These are phyloP conservation scores for Endogone sp. DNA, from an alignment of 192 early-diverging fungal genomes.

Conservation along the genomic window DNA sequence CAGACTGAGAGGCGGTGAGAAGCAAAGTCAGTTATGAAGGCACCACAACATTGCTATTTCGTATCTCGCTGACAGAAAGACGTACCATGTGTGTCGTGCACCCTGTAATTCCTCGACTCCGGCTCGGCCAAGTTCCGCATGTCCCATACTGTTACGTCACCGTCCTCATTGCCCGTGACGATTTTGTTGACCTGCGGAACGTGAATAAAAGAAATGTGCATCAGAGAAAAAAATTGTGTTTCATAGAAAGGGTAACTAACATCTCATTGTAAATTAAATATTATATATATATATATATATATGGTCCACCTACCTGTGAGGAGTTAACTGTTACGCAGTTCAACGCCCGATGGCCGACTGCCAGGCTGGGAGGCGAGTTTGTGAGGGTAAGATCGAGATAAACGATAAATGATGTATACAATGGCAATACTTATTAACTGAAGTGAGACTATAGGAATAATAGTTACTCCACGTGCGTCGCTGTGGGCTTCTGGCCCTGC, in stretches of 20 bases:
- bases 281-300: background rate
- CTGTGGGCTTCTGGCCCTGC: background rate
- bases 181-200: conserved; percentile 5
- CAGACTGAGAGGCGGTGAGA: background rate
- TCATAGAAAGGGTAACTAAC: too few species aligned
- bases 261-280: too few species aligned
- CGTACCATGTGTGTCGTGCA: background rate
- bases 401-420: background rate
- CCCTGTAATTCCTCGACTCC: background rate
- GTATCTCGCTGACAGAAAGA: too few species aligned
- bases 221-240: too few species aligned
- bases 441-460: background rate
- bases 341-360: background rate
- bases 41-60: too few species aligned
- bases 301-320: background rate
- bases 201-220: background rate
- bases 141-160: conserved; percentile 21
- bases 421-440: background rate
- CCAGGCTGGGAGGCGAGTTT: background rate
- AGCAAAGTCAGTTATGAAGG: background rate
- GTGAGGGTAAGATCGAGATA: background rate
- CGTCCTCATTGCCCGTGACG: conserved; percentile 9
- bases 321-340: conserved; percentile 15
- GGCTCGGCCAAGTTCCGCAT: conserved; percentile 9
- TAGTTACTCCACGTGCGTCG: conserved; percentile 7